Base-by-base conservation (phyloP, 257 asterid genomes). In the Nicotiana undulata region DNA sequence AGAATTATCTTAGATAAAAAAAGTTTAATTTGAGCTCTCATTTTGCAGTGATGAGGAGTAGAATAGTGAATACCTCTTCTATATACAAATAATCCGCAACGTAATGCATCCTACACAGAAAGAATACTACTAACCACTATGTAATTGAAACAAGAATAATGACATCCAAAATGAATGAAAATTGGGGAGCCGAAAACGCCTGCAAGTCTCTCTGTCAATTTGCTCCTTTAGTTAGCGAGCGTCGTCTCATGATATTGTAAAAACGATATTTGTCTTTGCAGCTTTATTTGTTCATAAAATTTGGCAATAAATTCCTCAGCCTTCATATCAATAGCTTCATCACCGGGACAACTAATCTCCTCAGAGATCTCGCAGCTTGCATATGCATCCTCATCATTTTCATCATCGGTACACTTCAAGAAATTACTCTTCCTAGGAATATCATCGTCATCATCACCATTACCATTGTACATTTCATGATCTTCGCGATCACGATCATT, bases 281-380 rank as follows among this genome's bases (percentile, higher is more conserved):
- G 81, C 87, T 90, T 93, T 84, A 94, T 92, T 55, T 94, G 93
- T 49, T 88, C 79, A 80, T 90, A 89, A 80, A 94, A 94, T 63
- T 84, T 89, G 1, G 96, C 90, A 16, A 94, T 94, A 77, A 94
- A 94, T 86, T 90, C 82, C 81, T 91, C 98, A 16, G 97, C 98
- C 81, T 89, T 94, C 85, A 68, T 26, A 89, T 94, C 97, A 77
- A 93, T 90, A 29, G 74, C 97, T 22, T 89, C 93, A 3, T 86
- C 95, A 28, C 44, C 28, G 2, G 67, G 12, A 3, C 22, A n/a
- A 15, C 11, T 29, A 17, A 77, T 59, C 20, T 46, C 46, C 29
- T 84, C 89, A 26, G 29, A 52, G 1, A 20, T 58, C 16, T 76
- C 79, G 3, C 26, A 18, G 5, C 15, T 8, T 9, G 18, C 28